Conservation (phyloP, 768 basidiomycete species). For the Phaeolepiota aurea region DNA sequence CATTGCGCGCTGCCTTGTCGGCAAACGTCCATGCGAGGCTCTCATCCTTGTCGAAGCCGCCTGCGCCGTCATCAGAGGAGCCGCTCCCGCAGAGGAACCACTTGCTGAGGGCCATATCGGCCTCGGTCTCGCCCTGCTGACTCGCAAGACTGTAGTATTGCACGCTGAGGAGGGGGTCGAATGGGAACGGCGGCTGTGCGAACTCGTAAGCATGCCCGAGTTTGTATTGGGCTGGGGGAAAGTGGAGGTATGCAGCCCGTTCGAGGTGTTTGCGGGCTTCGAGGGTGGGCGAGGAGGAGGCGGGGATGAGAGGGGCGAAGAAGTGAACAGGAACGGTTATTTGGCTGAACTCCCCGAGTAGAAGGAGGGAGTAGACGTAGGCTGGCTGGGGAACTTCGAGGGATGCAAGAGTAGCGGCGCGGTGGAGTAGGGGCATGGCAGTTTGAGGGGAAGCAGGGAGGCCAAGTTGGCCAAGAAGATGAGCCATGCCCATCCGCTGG, state of each 20-base stretch:
- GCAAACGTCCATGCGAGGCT: slow-evolving; percentile 82
- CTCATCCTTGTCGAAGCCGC: slow-evolving; percentile 81
- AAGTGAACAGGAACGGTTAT: slow-evolving; percentile 43
- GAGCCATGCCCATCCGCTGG: slow-evolving; percentile 91
- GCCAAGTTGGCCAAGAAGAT: slow-evolving; percentile 81
- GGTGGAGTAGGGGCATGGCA: slow-evolving; percentile 67
- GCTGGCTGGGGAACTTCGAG: slow-evolving; percentile 81
- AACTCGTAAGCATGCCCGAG: slow-evolving; percentile 90
- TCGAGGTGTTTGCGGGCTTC: slow-evolving; percentile 78
- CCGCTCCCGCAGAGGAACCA: slow-evolving; percentile 91
- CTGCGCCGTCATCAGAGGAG: slow-evolving; percentile 22
- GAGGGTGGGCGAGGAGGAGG: slow-evolving; percentile 33
- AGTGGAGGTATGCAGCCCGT: slow-evolving; percentile 77
- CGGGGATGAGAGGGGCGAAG: slow-evolving; percentile 47
- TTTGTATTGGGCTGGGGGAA: slow-evolving; percentile 86
- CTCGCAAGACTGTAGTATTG: slow-evolving; percentile 83
- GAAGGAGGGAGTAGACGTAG: slow-evolving; percentile 81
- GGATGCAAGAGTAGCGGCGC: slow-evolving; percentile 68
- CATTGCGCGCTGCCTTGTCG: slow-evolving; percentile 72
- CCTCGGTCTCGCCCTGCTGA: slow-evolving; percentile 83
- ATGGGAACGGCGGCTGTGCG: slow-evolving; percentile 75
- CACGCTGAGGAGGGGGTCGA: slow-evolving; percentile 83
- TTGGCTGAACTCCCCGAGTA: slow-evolving; percentile 77
- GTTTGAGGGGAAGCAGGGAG: slow-evolving; percentile 40
- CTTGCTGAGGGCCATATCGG: slow-evolving; percentile 94